Base-by-base conservation (phyloP, 345 rosid species). In the Gossypium thurberi region DNA sequence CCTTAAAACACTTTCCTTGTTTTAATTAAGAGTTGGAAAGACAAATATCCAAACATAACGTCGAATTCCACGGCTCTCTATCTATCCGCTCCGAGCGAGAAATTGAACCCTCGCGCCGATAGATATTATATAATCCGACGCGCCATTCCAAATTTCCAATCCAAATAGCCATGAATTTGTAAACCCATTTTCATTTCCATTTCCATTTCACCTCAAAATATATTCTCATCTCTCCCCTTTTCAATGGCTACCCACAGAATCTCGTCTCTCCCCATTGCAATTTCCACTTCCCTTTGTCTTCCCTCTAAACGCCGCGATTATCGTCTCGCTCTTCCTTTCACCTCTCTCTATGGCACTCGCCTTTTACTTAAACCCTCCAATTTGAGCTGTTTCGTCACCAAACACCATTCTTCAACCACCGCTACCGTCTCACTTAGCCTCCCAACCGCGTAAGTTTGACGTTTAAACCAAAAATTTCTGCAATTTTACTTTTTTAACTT, bases 381-480 rank as follows among this genome's bases (percentile, higher is more conserved):
- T 61, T 80, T 76, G 33, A 77, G 65, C 56, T 66, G 55, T 69
- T 77, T 79, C 77, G 69, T 81, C 56, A 20, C 74, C 26, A 82
- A 80, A 73, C 67, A 60, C 65, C 80, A 76, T 62, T 81, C 79
- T 73, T 77, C 87, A 10, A 56, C 83, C 33, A 69, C 78, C 1
- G 84, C 84, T 12, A 85, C 86, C 2, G 84, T 84, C 10, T 76
- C 86, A 69, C 79, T 86, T n/a, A 88, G 85, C 72, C 91, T 91
- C 67, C 96, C 97, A 3, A 89, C 89, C 14, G 46, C 82, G 95
- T 88, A 52, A 79, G 85, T 57, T 74, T 67, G 18, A 33, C 40
- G 40, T 33, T 33, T 33, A 33, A 10, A 23, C 53, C 4, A 25
- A 12, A 33, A 25, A 25, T 1, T n/a, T 76, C 8, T 33, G 15